A percentile compares a stretch with the other conserved stretches of the same genome.
phyloP scores from a whole-genome alignment of 2,329 filamentous ascomycete species.

The Colletotrichum godetiae region DNA sequence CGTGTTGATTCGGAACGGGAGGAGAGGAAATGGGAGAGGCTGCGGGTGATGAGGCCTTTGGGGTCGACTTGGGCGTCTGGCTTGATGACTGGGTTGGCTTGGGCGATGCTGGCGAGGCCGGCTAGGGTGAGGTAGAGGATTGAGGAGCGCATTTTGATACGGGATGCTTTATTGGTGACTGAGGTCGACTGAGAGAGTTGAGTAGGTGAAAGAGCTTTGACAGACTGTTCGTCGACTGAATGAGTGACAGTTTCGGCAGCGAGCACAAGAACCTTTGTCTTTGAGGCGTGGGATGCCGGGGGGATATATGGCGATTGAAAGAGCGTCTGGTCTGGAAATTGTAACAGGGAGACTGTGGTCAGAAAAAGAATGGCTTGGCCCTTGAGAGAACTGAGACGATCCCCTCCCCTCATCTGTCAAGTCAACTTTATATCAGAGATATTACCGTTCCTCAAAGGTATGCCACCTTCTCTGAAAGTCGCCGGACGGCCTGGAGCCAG shows the following conservation, averaged over 20 bases:
- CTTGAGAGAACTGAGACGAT: slow-evolving; percentile 15
- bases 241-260: background rate
- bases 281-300: background rate
- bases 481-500: background rate
- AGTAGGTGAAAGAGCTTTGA: background rate
- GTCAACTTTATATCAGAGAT: slow-evolving; percentile 15
- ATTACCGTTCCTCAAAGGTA: background rate
- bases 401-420: background rate
- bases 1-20: background rate
- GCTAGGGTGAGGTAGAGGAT: slow-evolving; percentile 14
- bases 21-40: background rate
- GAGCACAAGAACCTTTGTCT: background rate
- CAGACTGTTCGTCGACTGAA: background rate
- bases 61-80: background rate
- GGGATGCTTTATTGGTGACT: background rate
- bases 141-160: slow-evolving; percentile 21
- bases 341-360: slow-evolving; percentile 6
- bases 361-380: slow-evolving; percentile 14
- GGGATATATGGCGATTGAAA: background rate
- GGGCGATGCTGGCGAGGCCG: slow-evolving; percentile 8
- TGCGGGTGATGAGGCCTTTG: slow-evolving; percentile 5
- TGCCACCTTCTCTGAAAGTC: background rate
- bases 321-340: background rate
- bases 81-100: slow-evolving; percentile 9
- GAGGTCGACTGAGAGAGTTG: background rate